Conservation (phyloP, 2,329 filamentous ascomycete species). For the Torrubiella hemipterigena region DNA sequence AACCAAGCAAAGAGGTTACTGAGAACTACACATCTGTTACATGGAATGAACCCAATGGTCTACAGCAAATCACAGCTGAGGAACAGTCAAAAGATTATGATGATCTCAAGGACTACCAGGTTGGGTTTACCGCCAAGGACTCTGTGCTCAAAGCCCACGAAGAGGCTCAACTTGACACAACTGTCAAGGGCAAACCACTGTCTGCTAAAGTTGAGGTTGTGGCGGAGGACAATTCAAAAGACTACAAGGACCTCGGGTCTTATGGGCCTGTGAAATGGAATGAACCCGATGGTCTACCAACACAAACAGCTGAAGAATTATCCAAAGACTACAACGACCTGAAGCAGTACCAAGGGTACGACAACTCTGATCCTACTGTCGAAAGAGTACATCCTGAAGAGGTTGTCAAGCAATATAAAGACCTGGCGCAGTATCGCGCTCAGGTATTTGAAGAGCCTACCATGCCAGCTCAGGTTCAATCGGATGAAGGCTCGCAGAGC, state of each 20-base stretch:
- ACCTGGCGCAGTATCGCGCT: slow-evolving; percentile 20
- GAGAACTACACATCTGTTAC: slow-evolving; percentile 18
- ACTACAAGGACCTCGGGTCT: slow-evolving; percentile 29
- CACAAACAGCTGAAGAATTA: slow-evolving; percentile 19
- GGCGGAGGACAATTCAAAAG: slow-evolving; percentile 13
- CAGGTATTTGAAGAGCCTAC: slow-evolving; percentile 14
- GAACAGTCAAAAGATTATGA: slow-evolving; percentile 25
- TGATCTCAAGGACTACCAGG: slow-evolving; percentile 27
- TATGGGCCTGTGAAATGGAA: slow-evolving; percentile 26
- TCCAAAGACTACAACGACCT: slow-evolving; percentile 27
- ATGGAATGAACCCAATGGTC: slow-evolving; percentile 19
- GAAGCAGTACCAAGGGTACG: slow-evolving; percentile 16
- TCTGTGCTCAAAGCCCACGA: slow-evolving; percentile 15
- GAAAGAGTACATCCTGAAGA: slow-evolving; percentile 16
- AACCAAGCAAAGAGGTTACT: no score
- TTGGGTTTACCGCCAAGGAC: slow-evolving; percentile 21
- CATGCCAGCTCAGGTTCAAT: slow-evolving; percentile 13
- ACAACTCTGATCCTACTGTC: slow-evolving; percentile 8
- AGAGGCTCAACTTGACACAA: slow-evolving; percentile 15
- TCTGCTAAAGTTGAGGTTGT: slow-evolving; percentile 20
- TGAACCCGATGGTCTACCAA: slow-evolving; percentile 25
- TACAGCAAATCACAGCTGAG: slow-evolving; percentile 16
- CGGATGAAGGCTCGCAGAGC: slow-evolving; percentile 19
- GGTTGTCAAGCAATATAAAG: slow-evolving; percentile 22
- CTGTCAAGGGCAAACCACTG: slow-evolving; percentile 22